Evolutionary conservation across 176 grass and related monocot species (phyloP), one percentile per base, ranked within the genome.

Genomic region (Lolium multiflorum): DNA sequence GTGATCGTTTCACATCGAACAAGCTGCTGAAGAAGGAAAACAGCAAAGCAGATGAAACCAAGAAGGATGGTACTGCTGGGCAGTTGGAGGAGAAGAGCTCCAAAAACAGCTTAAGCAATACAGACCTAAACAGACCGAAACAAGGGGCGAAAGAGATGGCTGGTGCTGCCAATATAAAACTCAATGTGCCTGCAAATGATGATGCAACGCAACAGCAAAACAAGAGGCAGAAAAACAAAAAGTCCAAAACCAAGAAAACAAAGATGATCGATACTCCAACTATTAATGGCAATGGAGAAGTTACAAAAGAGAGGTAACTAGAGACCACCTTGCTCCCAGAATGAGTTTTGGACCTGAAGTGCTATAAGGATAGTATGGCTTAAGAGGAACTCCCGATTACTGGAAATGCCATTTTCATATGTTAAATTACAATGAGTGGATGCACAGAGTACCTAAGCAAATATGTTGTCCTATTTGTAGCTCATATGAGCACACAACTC

Each of bases 171-270:
- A 81, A 59, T 84, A 68, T 75, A 7, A 84, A 91, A 16, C 76
- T 5, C 0, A 81, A 69, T 28, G 60, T 61, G 12, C 6, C 81
- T 20, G 60, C 43, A 59, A 83, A 75, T 46, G 52, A 26, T 8
- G 85, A 81, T 46, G 61, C 65, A 60, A 35, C 54, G 14, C 81
- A 47, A 46, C 85, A 84, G 25, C 39, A 80, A 70, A 88, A 81
- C 54, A 91, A 61, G 77, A 91, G 72, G 78, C 82, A 55, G 51
- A 91, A 77, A 57, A 91, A 25, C 70, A 91, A 80, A 77, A 85
- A 3, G 43, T 77, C 60, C 37, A 91, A 80, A 71, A 85, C 86
- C 31, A 88, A 85, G 43, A 84, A 76, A 62, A 86, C 38, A 58
- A 84, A 77, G 76, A 58, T 12, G 15, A 39, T 20, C 6, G 62